Percentiles rank a stretch among this genome's conserved stretches.
phyloP scores from a whole-genome alignment of 805 yeast genomes.

The Martiniozyma abietophila region DNA sequence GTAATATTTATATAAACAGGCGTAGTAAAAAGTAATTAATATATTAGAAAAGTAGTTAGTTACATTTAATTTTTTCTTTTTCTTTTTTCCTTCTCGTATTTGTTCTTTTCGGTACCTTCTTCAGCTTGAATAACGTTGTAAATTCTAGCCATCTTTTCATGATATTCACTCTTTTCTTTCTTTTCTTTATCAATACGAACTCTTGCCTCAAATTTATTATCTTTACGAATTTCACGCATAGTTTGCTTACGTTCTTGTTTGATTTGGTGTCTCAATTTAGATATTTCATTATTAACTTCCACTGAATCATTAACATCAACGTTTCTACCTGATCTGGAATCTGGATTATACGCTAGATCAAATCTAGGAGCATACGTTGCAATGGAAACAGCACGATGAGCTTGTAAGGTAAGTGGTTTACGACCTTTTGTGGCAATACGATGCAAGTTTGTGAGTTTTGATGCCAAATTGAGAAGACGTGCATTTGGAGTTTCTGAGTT shows the following conservation, averaged over 20 bases:
- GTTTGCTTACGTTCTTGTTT: constrained; percentile 89
- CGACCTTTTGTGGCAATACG: constrained; percentile 42
- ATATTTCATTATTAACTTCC: constrained; percentile 69
- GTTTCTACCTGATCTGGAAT: constrained; percentile 43
- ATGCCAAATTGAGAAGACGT: constrained; percentile 27
- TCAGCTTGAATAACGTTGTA: constrained; percentile 82
- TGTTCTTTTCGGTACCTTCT: constrained; percentile 92
- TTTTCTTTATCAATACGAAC: constrained; percentile 76
- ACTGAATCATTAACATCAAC: constrained; percentile 56
- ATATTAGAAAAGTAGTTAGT: not conserved
- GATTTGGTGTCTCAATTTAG: constrained; percentile 72
- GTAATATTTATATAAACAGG: constrained; percentile 14
- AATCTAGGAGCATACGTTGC: constrained; percentile 82
- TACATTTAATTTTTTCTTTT: constrained; percentile 35
- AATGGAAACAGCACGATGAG: constrained; percentile 77
- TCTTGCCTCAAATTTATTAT: constrained; percentile 77
- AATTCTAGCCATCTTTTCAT: constrained; percentile 80
- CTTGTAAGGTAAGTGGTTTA: constrained; percentile 69
- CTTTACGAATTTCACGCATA: constrained; percentile 84
- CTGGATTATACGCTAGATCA: constrained; percentile 95
- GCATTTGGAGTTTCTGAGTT: constrained; percentile 24
- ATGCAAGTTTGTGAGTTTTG: constrained; percentile 39
- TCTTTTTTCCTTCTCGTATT: constrained; percentile 79
- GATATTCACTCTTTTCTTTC: constrained; percentile 67
- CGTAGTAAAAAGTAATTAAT: not conserved